These are phyloP conservation scores for Apiosordaria backusii DNA, from an alignment of 495 filamentous ascomycete genomes.

Conservation along the genomic window DNA sequence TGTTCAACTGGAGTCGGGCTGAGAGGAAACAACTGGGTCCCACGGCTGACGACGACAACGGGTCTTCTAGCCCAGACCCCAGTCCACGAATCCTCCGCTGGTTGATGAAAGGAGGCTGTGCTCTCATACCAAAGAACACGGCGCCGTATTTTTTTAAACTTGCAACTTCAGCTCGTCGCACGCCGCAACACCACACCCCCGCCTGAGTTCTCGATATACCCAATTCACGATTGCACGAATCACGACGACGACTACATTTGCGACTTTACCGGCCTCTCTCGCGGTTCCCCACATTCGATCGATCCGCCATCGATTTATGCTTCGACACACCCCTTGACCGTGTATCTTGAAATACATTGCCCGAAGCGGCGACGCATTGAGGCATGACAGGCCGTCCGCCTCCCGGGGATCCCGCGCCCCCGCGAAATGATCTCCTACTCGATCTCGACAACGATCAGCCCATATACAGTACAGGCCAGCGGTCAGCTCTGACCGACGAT, in stretches of 20 bases:
- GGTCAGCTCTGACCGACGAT: conserved; percentile 72
- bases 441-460: conserved; percentile 69
- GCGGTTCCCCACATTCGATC: background rate
- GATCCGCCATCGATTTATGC: background rate
- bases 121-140: conserved; percentile 15
- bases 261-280: background rate
- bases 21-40: background rate
- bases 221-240: background rate
- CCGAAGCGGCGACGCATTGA: conserved; percentile 23
- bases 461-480: conserved; percentile 66
- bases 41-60: conserved; percentile 3
- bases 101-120: conserved; percentile 24
- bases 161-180: conserved; percentile 6
- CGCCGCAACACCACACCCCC: background rate
- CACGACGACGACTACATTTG: background rate
- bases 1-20: background rate
- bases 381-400: conserved; percentile 69
- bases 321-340: background rate
- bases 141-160: conserved; percentile 10
- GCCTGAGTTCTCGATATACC: background rate
- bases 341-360: background rate
- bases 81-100: conserved; percentile 14
- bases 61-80: background rate
- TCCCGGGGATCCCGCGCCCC: conserved; percentile 55
- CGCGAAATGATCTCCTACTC: conserved; percentile 67